Evolutionary conservation across 345 rosid genomes (phyloP).

Genomic region (Citrus trifoliata): DNA sequence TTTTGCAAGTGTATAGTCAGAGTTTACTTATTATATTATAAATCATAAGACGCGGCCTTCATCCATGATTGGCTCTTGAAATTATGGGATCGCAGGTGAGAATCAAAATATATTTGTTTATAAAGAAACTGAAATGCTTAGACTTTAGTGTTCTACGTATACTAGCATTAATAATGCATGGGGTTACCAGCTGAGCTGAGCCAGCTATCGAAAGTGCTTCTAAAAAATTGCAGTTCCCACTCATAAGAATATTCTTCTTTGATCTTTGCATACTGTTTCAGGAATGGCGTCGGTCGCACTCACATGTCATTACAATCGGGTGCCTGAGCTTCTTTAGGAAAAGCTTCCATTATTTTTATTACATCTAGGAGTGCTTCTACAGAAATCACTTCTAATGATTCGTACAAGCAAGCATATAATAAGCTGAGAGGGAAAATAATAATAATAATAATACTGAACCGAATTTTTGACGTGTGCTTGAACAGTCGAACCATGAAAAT

Average conservation of each 20-base stretch:
- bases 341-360: background rate
- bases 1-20: background rate
- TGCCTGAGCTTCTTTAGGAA: no score
- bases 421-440: no score
- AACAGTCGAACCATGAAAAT: background rate
- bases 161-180: background rate
- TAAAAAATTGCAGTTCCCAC: background rate
- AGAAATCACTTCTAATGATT: background rate
- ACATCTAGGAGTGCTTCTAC: background rate
- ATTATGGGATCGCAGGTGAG: background rate
- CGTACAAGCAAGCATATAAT: no score
- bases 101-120: background rate
- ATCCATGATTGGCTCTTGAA: background rate
- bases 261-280: no score
- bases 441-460: no score
- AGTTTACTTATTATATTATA: background rate
- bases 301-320: no score
- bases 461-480: background rate
- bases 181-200: background rate
- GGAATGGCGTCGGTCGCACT: no score
- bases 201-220: background rate
- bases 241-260: no score
- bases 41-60: background rate
- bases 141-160: no score
- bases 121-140: no score